These are phyloP conservation scores for Termitomyces bulborhizus DNA, from an alignment of 768 basidiomycete species.

Conservation along the genomic window DNA sequence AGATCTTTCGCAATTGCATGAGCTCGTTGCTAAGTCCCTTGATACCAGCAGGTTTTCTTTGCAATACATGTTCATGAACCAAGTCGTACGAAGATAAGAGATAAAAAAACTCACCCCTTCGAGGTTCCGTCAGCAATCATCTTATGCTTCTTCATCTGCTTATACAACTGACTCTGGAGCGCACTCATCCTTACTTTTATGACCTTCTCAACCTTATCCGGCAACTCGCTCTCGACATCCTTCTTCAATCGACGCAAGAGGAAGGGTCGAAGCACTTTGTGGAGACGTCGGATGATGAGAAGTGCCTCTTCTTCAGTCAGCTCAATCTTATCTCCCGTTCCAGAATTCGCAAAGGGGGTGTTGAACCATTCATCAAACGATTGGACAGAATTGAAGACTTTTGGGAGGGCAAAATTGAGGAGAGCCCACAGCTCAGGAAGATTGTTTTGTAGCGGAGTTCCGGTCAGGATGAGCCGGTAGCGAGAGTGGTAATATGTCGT, in stretches of 20 bases:
- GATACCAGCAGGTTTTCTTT: conserved; percentile 68
- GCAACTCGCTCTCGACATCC: conserved; percentile 92
- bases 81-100: neutral
- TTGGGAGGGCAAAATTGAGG: conserved; percentile 91
- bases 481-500: conserved; percentile 90
- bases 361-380: conserved; percentile 99
- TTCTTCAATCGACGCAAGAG: conserved; percentile 89
- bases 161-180: conserved; percentile 87
- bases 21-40: conserved; percentile 92
- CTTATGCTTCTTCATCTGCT: conserved; percentile 98
- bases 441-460: conserved; percentile 96
- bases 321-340: conserved; percentile 96
- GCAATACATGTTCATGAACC: conserved; percentile 2
- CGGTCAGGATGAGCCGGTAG: conserved; percentile 90
- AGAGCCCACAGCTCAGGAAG: conserved; percentile 93
- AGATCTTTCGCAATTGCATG: conserved; percentile 97
- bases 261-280: conserved; percentile 95
- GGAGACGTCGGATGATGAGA: conserved; percentile 92
- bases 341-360: conserved; percentile 98
- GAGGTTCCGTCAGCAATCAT: conserved; percentile 83
- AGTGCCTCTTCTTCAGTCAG: conserved; percentile 99
- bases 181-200: conserved; percentile 95
- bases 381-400: conserved; percentile 98
- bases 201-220: conserved; percentile 97
- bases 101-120: conserved; percentile 53